A percentile compares a stretch with the other conserved stretches of the same genome.
These are phyloP conservation scores for Cyclotella kingstonii DNA, from an alignment of 108 stramenopile genomes.

Conservation along the genomic window DNA sequence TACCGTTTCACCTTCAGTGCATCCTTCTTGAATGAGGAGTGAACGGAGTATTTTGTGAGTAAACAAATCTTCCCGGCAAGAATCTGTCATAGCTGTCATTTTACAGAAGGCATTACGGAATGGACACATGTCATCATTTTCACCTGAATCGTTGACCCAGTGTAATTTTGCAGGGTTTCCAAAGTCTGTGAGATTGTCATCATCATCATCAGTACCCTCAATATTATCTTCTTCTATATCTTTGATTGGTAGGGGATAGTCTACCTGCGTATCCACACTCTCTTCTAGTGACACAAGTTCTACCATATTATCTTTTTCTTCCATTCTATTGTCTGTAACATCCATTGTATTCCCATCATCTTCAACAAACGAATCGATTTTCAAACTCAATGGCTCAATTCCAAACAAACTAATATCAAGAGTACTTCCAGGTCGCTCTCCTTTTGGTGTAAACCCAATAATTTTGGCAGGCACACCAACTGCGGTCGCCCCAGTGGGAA, in stretches of 20 bases:
- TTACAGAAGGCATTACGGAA: slow-evolving; percentile 31
- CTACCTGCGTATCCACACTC: slow-evolving; percentile 7
- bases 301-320: too few relatives aligned
- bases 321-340: too few relatives aligned
- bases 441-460: slow-evolving; percentile 47
- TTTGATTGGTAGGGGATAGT: not conserved
- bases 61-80: slow-evolving; percentile 17
- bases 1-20: slow-evolving; percentile 47
- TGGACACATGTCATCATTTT: slow-evolving; percentile 35
- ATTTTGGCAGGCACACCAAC: slow-evolving; percentile 57
- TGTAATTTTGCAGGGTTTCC: slow-evolving; percentile 23
- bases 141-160: slow-evolving; percentile 11
- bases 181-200: slow-evolving; percentile 38
- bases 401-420: slow-evolving; percentile 26
- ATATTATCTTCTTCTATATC: slow-evolving; percentile 9
- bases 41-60: slow-evolving; percentile 31
- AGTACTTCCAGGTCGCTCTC: slow-evolving; percentile 40
- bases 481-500: slow-evolving; percentile 51
- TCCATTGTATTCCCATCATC: slow-evolving; percentile 1
- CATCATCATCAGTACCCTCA: slow-evolving; percentile 2
- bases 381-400: slow-evolving; percentile 23
- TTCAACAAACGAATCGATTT: not conserved
- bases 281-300: too few relatives aligned
- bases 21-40: slow-evolving; percentile 35
- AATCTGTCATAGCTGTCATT: not conserved